A percentile compares a stretch with the other conserved stretches of the same genome.
These are phyloP conservation scores for Scheffersomyces spartinae DNA, from an alignment of 805 yeast genomes.

Conservation along the genomic window DNA sequence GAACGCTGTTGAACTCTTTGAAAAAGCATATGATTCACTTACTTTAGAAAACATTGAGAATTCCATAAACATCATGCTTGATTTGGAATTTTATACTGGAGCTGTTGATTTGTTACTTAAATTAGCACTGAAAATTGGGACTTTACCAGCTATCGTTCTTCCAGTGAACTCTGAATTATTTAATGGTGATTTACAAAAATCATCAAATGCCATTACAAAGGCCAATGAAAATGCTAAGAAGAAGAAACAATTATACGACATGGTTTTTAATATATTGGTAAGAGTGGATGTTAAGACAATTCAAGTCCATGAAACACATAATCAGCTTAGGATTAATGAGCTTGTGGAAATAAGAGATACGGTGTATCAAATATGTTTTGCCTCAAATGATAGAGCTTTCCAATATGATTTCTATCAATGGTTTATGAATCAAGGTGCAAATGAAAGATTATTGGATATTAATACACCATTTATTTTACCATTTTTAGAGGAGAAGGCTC, in stretches of 20 bases:
- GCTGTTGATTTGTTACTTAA: constrained; percentile 75
- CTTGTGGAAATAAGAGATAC: constrained; percentile 52
- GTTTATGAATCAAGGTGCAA: constrained; percentile 69
- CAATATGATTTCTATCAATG: constrained; percentile 90
- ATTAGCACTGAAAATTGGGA: constrained; percentile 63
- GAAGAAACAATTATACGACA: constrained; percentile 47
- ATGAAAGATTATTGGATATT: constrained; percentile 66
- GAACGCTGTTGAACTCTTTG: constrained; percentile 66
- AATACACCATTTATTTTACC: constrained; percentile 73
- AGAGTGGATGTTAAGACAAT: constrained; percentile 59
- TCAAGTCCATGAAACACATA: constrained; percentile 22
- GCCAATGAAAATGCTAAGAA: constrained; percentile 9
- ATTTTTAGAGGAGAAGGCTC: constrained; percentile 59
- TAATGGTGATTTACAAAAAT: no score
- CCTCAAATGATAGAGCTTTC: constrained; percentile 70
- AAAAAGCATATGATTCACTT: constrained; percentile 68
- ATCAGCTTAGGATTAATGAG: constrained; percentile 32
- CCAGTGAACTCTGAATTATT: no score
- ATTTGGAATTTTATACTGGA: constrained; percentile 69
- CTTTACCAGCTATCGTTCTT: no score
- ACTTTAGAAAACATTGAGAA: constrained; percentile 72
- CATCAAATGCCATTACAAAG: constrained; percentile 5
- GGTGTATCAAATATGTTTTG: constrained; percentile 64
- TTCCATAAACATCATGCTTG: constrained; percentile 67
- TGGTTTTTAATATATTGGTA: constrained; percentile 65